Evolutionary conservation across 208 protist genomes (phyloP), one percentile per base, ranked within the genome.

Genomic region (Vickermania ingenoplastis): DNA sequence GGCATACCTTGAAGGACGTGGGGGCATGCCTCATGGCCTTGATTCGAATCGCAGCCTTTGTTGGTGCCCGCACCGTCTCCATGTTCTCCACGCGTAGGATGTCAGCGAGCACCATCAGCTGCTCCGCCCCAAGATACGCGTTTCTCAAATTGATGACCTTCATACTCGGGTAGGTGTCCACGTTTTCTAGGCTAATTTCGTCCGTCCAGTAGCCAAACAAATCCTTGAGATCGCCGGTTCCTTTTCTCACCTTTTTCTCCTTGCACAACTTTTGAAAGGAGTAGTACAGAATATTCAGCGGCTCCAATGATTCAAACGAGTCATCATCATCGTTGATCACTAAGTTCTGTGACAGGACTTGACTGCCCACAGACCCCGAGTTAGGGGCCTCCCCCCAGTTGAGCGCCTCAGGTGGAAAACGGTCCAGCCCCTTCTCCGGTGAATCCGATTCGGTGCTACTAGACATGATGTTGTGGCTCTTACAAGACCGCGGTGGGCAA

Each of bases 21-120:
- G 59, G 57, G 3, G 63, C 56, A 29, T 53, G 59, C 11, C 27
- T 14, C n/a, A 29, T 41, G 5, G 14, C 5, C 27, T 48, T 14
- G 23, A 29, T 14, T 5, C 29, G 17, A 48, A 59, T 13, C 5
- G 11, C n/a, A 22, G 11, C 23, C 14, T 45, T 45, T 7, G 25
- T 41, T 7, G 54, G 7, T 5, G 29, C 17, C 7, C 21, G 5
- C 21, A 25, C 22, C 5, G 50, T 28, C 7, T 54, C 24, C 7
- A 26, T 21, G 50, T 5, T 17, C 23, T 54, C 50, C 50, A 78
- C 72, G n/a, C 72, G 67, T 7, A 68, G 56, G 41, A 78, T 17
- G 27, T 78, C 72, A 3, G 63, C 72, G 11, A 78, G 41, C 57
- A 62, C 72, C 17, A 78, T 63, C 1, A 78, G 54, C 59, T 25